Conservation (phyloP, 2,329 filamentous ascomycete genomes). For the Verticillium isaacii region DNA sequence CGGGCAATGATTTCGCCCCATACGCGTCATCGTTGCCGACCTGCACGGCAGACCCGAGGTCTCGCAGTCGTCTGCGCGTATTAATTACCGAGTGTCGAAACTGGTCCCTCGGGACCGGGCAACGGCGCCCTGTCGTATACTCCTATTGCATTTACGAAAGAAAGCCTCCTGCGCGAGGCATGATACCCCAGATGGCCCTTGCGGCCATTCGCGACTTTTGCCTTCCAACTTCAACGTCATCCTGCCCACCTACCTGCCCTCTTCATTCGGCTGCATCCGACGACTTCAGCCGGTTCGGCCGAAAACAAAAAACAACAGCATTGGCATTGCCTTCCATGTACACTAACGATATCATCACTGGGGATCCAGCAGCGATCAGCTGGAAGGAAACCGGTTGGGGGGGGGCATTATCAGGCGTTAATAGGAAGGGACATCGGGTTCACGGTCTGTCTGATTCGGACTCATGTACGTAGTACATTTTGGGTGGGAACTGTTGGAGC, state of each 20-base stretch:
- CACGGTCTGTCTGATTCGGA: background rate
- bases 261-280: background rate
- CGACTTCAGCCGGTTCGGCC: background rate
- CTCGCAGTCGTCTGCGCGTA: background rate
- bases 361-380: background rate
- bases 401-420: constrained; percentile 2
- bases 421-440: background rate
- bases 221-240: background rate
- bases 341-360: constrained; percentile 1
- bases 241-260: too few relatives aligned
- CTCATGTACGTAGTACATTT: background rate
- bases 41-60: background rate
- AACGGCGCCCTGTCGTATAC: background rate
- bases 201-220: background rate
- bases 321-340: constrained; percentile 1
- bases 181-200: constrained; percentile 3
- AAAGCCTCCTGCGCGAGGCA: constrained; percentile 1
- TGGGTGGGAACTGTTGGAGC: background rate
- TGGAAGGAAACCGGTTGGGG: background rate
- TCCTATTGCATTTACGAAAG: background rate
- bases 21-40: background rate
- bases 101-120: background rate
- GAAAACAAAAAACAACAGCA: background rate
- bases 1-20: background rate
- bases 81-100: background rate